A percentile compares a stretch with the other conserved stretches of the same genome.
phyloP scores from a whole-genome alignment of 2,329 filamentous ascomycete genomes.

The Balansia obtecta region DNA sequence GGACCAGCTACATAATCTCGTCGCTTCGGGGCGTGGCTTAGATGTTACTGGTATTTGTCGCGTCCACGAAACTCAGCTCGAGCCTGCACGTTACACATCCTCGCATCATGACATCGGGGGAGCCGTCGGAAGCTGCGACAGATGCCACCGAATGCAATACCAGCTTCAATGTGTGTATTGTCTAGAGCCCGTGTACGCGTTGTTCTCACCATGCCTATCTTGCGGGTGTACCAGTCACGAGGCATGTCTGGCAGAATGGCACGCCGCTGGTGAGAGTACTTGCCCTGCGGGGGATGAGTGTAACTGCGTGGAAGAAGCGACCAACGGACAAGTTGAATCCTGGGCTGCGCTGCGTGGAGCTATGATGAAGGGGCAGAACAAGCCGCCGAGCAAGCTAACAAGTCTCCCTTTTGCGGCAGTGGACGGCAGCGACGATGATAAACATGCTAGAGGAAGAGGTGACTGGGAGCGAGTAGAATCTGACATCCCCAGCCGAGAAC shows the following conservation, averaged over 20 bases:
- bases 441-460: slow-evolving; percentile 8
- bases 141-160: slow-evolving; percentile 41
- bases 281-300: slow-evolving; percentile 56
- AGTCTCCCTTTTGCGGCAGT: slow-evolving; percentile 18
- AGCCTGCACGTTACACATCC: slow-evolving; percentile 39
- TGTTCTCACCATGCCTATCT: slow-evolving; percentile 48
- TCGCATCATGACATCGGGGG: slow-evolving; percentile 28
- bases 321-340: slow-evolving; percentile 44
- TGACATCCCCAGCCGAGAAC: slow-evolving; percentile 11
- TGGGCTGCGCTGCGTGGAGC: slow-evolving; percentile 37
- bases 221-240: slow-evolving; percentile 53
- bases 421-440: slow-evolving; percentile 18
- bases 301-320: slow-evolving; percentile 44
- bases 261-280: slow-evolving; percentile 39
- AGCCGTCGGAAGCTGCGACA: slow-evolving; percentile 35
- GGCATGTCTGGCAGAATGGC: slow-evolving; percentile 46
- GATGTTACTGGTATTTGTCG: slow-evolving; percentile 52
- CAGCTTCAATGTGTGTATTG: slow-evolving; percentile 52
- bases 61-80: slow-evolving; percentile 48
- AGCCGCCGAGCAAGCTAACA: slow-evolving; percentile 8
- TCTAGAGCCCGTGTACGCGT: slow-evolving; percentile 43
- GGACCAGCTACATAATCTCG: slow-evolving; percentile 36
- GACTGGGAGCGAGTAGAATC: slow-evolving; percentile 18
- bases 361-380: slow-evolving; percentile 20
- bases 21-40: slow-evolving; percentile 42